A percentile compares a stretch with the other conserved stretches of the same genome.
These are phyloP conservation scores for Datura wrightii DNA, from an alignment of 257 asterid species.

Conservation along the genomic window DNA sequence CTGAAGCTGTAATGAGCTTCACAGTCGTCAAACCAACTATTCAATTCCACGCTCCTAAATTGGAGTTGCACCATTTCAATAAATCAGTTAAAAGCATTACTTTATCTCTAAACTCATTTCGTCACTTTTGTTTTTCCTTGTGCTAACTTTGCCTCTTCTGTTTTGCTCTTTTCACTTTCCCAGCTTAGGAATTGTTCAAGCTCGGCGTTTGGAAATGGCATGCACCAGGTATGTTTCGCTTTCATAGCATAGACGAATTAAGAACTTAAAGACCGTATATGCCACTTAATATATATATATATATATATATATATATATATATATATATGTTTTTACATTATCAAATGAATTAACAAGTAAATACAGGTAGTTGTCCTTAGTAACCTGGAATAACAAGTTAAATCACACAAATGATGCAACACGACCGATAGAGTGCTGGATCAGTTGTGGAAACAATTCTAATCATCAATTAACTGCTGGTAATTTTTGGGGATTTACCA, in stretches of 20 bases:
- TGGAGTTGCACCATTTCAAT: slow-evolving; percentile 31
- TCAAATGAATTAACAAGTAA: too few species aligned
- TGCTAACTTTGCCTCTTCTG: neutral
- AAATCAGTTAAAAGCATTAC: neutral
- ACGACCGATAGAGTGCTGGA: neutral
- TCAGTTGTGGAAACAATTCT: neutral
- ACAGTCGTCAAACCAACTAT: slow-evolving; percentile 48
- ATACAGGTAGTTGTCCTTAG: too few species aligned
- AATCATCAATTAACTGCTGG: neutral
- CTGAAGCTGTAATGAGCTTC: slow-evolving; percentile 62
- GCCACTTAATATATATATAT: too few species aligned
- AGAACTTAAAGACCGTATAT: too few species aligned
- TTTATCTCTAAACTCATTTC: neutral
- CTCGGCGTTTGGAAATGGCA: slow-evolving; percentile 45
- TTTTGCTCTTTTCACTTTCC: neutral
- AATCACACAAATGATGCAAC: neutral
- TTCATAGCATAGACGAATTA: too few species aligned
- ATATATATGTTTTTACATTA: too few species aligned
- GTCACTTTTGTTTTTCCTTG: neutral
- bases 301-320: too few species aligned
- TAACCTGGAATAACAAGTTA: too few species aligned
- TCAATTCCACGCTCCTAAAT: slow-evolving; percentile 34
- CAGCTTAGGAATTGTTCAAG: slow-evolving; percentile 54
- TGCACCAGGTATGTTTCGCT: slow-evolving; percentile 45
- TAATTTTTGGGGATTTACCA: neutral